phyloP scores from a whole-genome alignment of 2,329 filamentous ascomycete species.

The Cercospora sp. region DNA sequence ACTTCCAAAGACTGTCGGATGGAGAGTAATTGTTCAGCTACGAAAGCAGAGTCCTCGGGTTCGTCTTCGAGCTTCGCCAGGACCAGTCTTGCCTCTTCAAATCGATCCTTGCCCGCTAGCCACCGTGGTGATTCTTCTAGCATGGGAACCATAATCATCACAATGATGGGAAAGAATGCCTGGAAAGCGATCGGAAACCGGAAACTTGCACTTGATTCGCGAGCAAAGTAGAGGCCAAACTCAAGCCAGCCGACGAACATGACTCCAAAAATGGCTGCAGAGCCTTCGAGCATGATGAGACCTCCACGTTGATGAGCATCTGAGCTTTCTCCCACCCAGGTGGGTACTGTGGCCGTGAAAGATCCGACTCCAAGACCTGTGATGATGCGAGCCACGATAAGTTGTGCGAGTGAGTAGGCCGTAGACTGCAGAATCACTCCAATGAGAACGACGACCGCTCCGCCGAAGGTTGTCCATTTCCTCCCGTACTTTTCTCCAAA shows the following conservation, averaged over 20 bases:
- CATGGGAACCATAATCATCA: constrained; percentile 38
- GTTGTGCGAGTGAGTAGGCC: constrained; percentile 45
- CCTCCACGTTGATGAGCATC: constrained; percentile 26
- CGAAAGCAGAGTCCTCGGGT: constrained; percentile 26
- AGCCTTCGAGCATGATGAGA: constrained; percentile 28
- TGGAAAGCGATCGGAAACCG: constrained; percentile 48
- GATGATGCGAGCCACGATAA: constrained; percentile 54
- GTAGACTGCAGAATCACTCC: constrained; percentile 44
- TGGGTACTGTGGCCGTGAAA: constrained; percentile 30
- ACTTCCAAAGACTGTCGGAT: constrained; percentile 29
- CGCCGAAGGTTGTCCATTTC: constrained; percentile 45
- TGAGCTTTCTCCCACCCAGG: constrained; percentile 27
- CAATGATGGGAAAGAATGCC: constrained; percentile 44
- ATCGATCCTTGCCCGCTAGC: constrained; percentile 30
- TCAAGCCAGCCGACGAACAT: constrained; percentile 32
- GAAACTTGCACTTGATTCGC: constrained; percentile 29
- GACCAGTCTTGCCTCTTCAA: constrained; percentile 28
- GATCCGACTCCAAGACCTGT: constrained; percentile 49
- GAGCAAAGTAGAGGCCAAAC: constrained; percentile 29
- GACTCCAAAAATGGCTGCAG: constrained; percentile 29
- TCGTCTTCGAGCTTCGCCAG: constrained; percentile 33
- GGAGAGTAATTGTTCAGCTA: constrained; percentile 21
- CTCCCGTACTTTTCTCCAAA: constrained; percentile 45
- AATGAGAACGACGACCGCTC: constrained; percentile 43
- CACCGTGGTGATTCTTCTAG: constrained; percentile 34